Conservation (phyloP, 2,329 filamentous ascomycete species). For the Fusarium sulawesiense region DNA sequence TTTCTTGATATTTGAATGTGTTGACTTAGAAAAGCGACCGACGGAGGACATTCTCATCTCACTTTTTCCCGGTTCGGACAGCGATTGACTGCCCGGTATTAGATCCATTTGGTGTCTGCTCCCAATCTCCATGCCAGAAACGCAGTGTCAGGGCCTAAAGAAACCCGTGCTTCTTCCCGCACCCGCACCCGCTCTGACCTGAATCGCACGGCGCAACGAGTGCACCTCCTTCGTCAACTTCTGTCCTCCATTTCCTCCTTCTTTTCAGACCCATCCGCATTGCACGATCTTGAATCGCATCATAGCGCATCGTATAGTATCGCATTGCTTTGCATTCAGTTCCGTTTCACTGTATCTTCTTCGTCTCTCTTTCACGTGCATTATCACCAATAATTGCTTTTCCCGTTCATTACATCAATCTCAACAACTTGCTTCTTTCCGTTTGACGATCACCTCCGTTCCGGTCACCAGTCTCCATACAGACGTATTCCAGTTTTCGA, state of each 20-base stretch:
- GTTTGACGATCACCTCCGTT: constrained; percentile 25
- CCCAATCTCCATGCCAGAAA: constrained; percentile 6
- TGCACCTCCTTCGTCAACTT: constrained; percentile 24
- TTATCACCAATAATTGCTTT: constrained; percentile 37
- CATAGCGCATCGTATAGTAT: constrained; percentile 11
- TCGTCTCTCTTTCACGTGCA: constrained; percentile 36
- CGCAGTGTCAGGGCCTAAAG: constrained; percentile 29
- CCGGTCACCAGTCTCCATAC: constrained; percentile 27
- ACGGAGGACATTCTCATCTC: not conserved
- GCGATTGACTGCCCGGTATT: not conserved
- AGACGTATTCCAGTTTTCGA: constrained; percentile 16
- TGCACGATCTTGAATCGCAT: constrained; percentile 16
- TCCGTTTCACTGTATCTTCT: constrained; percentile 5
- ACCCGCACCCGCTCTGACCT: constrained; percentile 36
- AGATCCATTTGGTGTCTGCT: not conserved
- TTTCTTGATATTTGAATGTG: constrained; percentile 1
- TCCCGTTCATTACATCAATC: constrained; percentile 21
- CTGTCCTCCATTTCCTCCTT: constrained; percentile 29
- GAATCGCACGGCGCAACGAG: constrained; percentile 42
- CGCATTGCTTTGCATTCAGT: constrained; percentile 8
- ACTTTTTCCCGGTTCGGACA: not conserved
- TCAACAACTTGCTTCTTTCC: constrained; percentile 32
- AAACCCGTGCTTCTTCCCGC: constrained; percentile 31
- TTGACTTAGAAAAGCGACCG: not conserved
- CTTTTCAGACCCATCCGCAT: constrained; percentile 32